phyloP scores from a whole-genome alignment of 1,284 basidiomycete genomes.

The Puccinia coronata region DNA sequence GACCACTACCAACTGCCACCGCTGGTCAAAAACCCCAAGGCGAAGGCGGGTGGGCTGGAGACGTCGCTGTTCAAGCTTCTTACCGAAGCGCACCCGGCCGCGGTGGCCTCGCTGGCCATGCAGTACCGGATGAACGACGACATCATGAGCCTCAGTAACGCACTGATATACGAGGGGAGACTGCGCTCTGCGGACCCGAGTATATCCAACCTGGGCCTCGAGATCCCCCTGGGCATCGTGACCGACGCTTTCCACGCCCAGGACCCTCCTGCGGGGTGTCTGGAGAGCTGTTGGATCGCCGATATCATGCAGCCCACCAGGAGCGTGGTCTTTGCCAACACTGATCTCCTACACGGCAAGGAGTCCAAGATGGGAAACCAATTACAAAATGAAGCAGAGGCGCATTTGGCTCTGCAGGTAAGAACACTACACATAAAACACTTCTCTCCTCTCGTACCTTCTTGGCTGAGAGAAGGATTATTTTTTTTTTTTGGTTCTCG shows the following conservation, averaged over 20 bases:
- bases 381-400: conserved; percentile 84
- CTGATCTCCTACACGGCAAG: conserved; percentile 72
- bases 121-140: conserved; percentile 98
- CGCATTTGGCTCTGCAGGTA: conserved; percentile 60
- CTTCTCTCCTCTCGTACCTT: too few species aligned
- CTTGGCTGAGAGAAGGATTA: too few species aligned
- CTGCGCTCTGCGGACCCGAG: conserved; percentile 75
- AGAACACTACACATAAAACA: too few species aligned
- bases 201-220: conserved; percentile 68
- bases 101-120: conserved; percentile 76
- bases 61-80: conserved; percentile 84
- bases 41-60: conserved; percentile 81
- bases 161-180: conserved; percentile 77
- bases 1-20: conserved; percentile 97
- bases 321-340: conserved; percentile 89
- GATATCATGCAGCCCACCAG: conserved; percentile 65
- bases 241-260: background rate
- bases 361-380: conserved; percentile 83
- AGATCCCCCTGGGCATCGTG: conserved; percentile 61
- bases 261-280: background rate
- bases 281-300: conserved; percentile 69
- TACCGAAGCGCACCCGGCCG: conserved; percentile 77
- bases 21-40: conserved; percentile 70
- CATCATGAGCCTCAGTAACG: conserved; percentile 91
- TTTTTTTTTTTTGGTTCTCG: too few species aligned